Base-by-base conservation (phyloP, 2,329 filamentous ascomycete genomes). In the Aspergillus ruber region DNA sequence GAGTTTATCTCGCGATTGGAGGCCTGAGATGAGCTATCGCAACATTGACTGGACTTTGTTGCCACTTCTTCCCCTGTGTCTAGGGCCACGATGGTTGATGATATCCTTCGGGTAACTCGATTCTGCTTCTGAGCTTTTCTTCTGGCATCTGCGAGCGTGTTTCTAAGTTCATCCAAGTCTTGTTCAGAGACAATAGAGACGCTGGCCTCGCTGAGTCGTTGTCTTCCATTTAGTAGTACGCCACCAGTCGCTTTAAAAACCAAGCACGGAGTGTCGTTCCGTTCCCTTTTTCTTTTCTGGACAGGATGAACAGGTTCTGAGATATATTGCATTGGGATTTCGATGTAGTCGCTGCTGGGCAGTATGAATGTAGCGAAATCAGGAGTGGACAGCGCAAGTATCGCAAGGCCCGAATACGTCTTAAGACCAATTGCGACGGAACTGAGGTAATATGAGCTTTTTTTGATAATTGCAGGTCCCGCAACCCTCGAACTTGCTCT, bases 11-110 rank as follows among this genome's bases (percentile, higher is more conserved):
- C 15, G 5, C 21, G 17, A 6, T 12, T 12, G 3, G 15, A 39
- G 10, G 10, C 39, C 27, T 33, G 44, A 32, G 10, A 39, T 4
- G 27, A 18, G 6, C 41, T 25, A 4, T 32, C 21, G 17, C 6
- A n/a, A 36, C 23, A 42, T 36, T 33, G 43, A 21, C 25, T 41
- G 27, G 48, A 47, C 36, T 43, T 45, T 9, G 15, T 43, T 33
- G 43, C 10, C 13, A 55, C 21, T 36, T 55, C 50, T 1, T 52
- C 49, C 1, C 38, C 38, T 12, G 38, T 46, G 43, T 56, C 55
- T 33, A 59, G 29, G 2, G 47, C 23, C 33, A 59, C 43, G 15
- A 56, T 6, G 2, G 52, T 36, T 2, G 49, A 54, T 9, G 56
- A 59, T 32, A 48, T 43, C 15, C 45, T 52, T 40, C 49, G 47